Conservation (phyloP, 1,284 basidiomycete species). For the Takashimella koratensis region DNA sequence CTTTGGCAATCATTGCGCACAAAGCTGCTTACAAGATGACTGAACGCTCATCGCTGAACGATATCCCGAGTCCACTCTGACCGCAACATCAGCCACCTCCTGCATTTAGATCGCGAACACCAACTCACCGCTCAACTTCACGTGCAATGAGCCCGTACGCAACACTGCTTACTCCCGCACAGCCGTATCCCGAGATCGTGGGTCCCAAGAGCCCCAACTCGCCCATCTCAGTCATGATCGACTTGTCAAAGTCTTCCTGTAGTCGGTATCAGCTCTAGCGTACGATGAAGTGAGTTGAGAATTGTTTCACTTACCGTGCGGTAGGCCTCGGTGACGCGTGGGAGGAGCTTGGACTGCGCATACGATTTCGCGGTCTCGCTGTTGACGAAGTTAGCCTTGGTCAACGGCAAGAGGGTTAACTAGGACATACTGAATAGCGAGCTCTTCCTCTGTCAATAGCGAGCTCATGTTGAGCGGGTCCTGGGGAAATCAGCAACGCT, state of each 20-base stretch:
- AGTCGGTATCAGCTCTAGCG: not conserved
- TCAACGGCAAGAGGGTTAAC: not conserved
- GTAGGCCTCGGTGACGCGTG: constrained; percentile 81
- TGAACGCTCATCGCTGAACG: constrained; percentile 95
- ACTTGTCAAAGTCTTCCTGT: constrained; percentile 68
- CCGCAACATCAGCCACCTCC: not conserved
- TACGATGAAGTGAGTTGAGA: not conserved
- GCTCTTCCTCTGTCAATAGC: constrained; percentile 83
- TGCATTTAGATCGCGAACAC: not conserved
- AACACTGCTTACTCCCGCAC: constrained; percentile 86
- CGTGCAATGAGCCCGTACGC: constrained; percentile 91
- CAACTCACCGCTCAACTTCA: constrained; percentile 76
- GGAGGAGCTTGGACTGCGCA: constrained; percentile 77
- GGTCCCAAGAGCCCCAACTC: constrained; percentile 83
- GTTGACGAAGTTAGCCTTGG: constrained; percentile 1
- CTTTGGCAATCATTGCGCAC: not conserved
- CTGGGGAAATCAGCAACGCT: no score
- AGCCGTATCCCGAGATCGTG: constrained; percentile 90
- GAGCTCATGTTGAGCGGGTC: constrained; percentile 73
- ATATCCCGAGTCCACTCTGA: constrained; percentile 90
- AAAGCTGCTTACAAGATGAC: constrained; percentile 56
- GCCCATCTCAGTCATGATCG: constrained; percentile 87
- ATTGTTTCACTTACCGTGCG: constrained; percentile 64
- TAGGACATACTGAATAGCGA: constrained; percentile 65
- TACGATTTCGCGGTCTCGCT: constrained; percentile 82